Percentiles rank a stretch among this genome's conserved stretches.
Evolutionary conservation across 2,329 filamentous ascomycete genomes (phyloP).

Genomic region (Plenodomus biglobosus): DNA sequence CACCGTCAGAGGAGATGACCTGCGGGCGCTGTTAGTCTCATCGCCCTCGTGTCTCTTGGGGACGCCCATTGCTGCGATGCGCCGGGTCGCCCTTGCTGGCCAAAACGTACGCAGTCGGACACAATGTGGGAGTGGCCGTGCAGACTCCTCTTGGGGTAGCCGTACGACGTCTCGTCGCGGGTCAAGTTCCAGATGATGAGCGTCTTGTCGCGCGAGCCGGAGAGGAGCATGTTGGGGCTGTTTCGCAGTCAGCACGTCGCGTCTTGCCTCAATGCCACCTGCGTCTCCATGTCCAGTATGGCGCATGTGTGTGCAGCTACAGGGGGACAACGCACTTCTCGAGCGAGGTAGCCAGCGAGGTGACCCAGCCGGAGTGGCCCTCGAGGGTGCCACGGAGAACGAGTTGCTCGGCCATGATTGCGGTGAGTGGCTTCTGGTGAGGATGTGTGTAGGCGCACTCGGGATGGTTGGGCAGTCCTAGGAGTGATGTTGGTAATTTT

Average conservation of each 20-base stretch:
- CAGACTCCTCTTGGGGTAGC: slow-evolving; percentile 98
- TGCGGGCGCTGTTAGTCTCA: slow-evolving; percentile 51
- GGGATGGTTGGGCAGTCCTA: slow-evolving; percentile 28
- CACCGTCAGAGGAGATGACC: slow-evolving; percentile 99
- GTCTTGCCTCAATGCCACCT: slow-evolving; percentile 7
- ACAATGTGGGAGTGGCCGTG: slow-evolving; percentile 99
- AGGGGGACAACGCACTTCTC: slow-evolving; percentile 74
- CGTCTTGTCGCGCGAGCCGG: slow-evolving; percentile 94
- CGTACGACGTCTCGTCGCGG: slow-evolving; percentile 96
- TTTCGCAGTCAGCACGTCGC: slow-evolving; percentile 37
- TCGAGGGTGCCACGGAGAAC: slow-evolving; percentile 96
- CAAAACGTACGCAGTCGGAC: slow-evolving; percentile 91
- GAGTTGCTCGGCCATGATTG: slow-evolving; percentile 84
- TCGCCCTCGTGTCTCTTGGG: slow-evolving; percentile 19
- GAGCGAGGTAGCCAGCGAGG: slow-evolving; percentile 95
- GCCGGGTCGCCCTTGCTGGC: slow-evolving; percentile 7
- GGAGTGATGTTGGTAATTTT: slow-evolving; percentile 9
- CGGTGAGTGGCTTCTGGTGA: slow-evolving; percentile 41
- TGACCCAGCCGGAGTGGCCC: slow-evolving; percentile 99
- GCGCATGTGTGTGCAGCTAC: background rate
- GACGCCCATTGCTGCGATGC: slow-evolving; percentile 28
- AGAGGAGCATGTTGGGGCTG: slow-evolving; percentile 99
- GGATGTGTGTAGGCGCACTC: slow-evolving; percentile 36
- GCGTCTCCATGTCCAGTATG: background rate
- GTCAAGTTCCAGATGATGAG: slow-evolving; percentile 99